Base-by-base conservation (phyloP, 192 early-diverging fungal species). In the Haplosporangium gracile region DNA sequence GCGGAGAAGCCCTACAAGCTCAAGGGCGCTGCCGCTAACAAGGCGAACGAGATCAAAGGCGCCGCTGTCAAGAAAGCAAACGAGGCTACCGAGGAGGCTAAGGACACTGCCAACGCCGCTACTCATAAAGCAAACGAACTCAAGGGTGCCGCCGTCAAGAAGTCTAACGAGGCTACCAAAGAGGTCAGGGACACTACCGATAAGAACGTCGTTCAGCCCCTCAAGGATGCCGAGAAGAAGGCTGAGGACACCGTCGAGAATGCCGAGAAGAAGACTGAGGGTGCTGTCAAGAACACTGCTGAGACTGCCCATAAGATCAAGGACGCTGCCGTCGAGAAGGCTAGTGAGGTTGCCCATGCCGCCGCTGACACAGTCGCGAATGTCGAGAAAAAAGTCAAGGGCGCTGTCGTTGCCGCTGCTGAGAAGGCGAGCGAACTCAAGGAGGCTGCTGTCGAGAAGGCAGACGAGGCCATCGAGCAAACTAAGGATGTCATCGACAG, bases 401-500 rank as follows among this genome's bases (percentile, higher is more conserved):
- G 26, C 18, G 29, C 45, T 42, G 65, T 77, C 6, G 42, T 2
- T 8, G 11, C 42, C 3, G 49, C 55, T 3, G 22, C 32, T 24
- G 16, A 20, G 22, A 29, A 55, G 8, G 55, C 75, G 15, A 57
- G 43, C 55, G 40, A 65, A 22, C 38, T 40, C 57, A 55, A 42
- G 39, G 57, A 76, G 10, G 32, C 75, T 24, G 38, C 24, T 22
- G 22, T 36, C 18, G 45, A 57, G 45, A 32, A 16, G 9, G 29
- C 29, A 29, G 10, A 4, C 20, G 34, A 55, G 43, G 36, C 32
- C 26, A 42, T 69, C 7, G 76, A 42, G n/a, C 22, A 42, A 3
- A 45, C 65, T 65, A 77, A 77, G 76, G 29, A 77, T 43, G 45
- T 39, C 5, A n/a, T 77, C 29, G 40, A n/a, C 26, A 38, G 40